These are phyloP conservation scores for Cladosporium halotolerans DNA, from an alignment of 2,329 filamentous ascomycete genomes.

Conservation along the genomic window DNA sequence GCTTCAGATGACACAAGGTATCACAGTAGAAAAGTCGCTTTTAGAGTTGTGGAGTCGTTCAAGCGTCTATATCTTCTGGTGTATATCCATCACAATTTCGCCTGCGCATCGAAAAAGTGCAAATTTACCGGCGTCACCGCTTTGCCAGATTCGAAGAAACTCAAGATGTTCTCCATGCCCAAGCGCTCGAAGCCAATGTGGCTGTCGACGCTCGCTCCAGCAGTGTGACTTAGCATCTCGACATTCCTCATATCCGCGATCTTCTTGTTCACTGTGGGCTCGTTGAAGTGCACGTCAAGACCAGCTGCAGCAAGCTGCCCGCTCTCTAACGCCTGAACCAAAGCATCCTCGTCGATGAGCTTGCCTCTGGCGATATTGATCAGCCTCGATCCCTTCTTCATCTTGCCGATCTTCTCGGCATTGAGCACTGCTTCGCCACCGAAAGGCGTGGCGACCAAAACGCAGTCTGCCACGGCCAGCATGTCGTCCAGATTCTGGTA, in stretches of 20 bases:
- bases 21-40: too few species aligned
- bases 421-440: constrained; percentile 46
- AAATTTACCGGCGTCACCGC: constrained; percentile 59
- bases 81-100: constrained; percentile 15
- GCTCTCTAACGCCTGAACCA: constrained; percentile 52
- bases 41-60: too few species aligned
- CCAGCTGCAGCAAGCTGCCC: constrained; percentile 49
- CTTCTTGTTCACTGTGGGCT: constrained; percentile 49
- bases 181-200: constrained; percentile 38
- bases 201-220: constrained; percentile 34
- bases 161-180: constrained; percentile 36
- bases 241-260: constrained; percentile 37
- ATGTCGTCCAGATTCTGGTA: constrained; percentile 49
- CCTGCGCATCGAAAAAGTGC: constrained; percentile 41
- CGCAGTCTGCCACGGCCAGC: constrained; percentile 50
- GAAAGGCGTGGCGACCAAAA: constrained; percentile 57
- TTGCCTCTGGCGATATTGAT: constrained; percentile 62
- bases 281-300: constrained; percentile 58
- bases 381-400: constrained; percentile 52
- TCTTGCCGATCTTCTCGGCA: constrained; percentile 40
- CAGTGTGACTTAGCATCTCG: constrained; percentile 35
- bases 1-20: neutral
- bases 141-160: constrained; percentile 47
- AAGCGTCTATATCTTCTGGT: too few species aligned
- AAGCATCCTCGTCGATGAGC: constrained; percentile 59